Evolutionary conservation across 352 stramenopile genomes (phyloP).

Genomic region (Phytopythium vexans): DNA sequence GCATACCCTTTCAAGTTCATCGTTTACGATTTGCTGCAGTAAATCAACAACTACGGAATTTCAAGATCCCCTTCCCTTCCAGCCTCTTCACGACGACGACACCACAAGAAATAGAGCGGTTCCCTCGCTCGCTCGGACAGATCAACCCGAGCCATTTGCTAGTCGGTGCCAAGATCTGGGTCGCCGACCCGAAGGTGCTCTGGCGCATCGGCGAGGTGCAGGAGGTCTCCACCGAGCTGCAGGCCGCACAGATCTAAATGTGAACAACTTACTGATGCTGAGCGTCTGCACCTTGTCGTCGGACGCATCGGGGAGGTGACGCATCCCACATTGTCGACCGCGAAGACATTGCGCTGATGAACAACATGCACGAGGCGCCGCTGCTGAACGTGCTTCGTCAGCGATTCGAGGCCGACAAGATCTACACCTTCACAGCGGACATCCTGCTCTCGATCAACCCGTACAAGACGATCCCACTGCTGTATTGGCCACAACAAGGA

Average conservation of each 20-base stretch:
- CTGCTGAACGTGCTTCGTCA: slow-evolving; percentile 76
- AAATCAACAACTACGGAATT: too few species aligned
- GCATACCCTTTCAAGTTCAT: too few species aligned
- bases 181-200: slow-evolving; percentile 67
- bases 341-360: slow-evolving; percentile 86
- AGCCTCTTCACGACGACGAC: too few species aligned
- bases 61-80: too few species aligned
- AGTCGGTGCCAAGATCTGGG: slow-evolving; percentile 66
- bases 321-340: slow-evolving; percentile 82
- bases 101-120: background rate
- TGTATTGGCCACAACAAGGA: slow-evolving; percentile 86
- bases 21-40: too few species aligned
- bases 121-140: slow-evolving; percentile 31
- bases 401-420: slow-evolving; percentile 75
- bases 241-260: slow-evolving; percentile 55
- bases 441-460: slow-evolving; percentile 84
- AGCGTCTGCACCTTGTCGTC: slow-evolving; percentile 29
- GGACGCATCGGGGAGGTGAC: too few species aligned
- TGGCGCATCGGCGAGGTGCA: slow-evolving; percentile 82
- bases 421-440: slow-evolving; percentile 87
- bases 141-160: slow-evolving; percentile 48
- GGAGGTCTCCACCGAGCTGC: slow-evolving; percentile 33
- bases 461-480: slow-evolving; percentile 82
- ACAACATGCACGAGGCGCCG: slow-evolving; percentile 88
- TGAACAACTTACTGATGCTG: slow-evolving; percentile 56